phyloP scores from a whole-genome alignment of 2,329 filamentous ascomycete genomes.

The Neofusicoccum kwambonambiense region DNA sequence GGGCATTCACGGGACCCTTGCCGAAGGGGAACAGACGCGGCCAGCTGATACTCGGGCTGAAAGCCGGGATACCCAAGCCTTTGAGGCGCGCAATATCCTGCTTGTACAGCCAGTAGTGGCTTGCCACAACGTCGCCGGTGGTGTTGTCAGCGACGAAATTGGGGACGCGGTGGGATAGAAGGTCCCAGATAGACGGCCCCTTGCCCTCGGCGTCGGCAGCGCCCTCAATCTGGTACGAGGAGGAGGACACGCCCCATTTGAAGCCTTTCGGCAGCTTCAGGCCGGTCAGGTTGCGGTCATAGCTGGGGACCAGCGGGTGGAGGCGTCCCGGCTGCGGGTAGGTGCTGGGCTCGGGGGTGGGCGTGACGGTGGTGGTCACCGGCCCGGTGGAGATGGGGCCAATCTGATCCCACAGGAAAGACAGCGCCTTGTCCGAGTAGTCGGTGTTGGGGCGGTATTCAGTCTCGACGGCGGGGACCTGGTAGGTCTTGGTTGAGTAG shows the following conservation, averaged over 20 bases:
- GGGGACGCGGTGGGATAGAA: slow-evolving; percentile 42
- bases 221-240: slow-evolving; percentile 45
- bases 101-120: slow-evolving; percentile 46
- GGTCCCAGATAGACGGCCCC: slow-evolving; percentile 45
- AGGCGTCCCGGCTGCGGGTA: slow-evolving; percentile 38
- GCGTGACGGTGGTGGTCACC: slow-evolving; percentile 42
- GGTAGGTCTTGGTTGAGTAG: slow-evolving; percentile 14
- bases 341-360: slow-evolving; percentile 43
- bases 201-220: slow-evolving; percentile 44
- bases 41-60: slow-evolving; percentile 40
- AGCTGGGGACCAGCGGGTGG: slow-evolving; percentile 44
- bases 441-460: slow-evolving; percentile 25
- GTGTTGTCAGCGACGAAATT: slow-evolving; percentile 42
- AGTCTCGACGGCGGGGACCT: neutral
- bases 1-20: slow-evolving; percentile 36
- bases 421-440: slow-evolving; percentile 49
- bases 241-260: slow-evolving; percentile 43
- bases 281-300: slow-evolving; percentile 31
- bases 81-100: slow-evolving; percentile 43
- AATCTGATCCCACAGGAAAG: slow-evolving; percentile 47
- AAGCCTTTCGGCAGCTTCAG: slow-evolving; percentile 44
- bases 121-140: slow-evolving; percentile 42
- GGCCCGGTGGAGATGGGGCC: slow-evolving; percentile 44
- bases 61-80: slow-evolving; percentile 31
- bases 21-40: slow-evolving; percentile 41